Base-by-base conservation (phyloP, 2,329 filamentous ascomycete species). In the Ceratocystis papillata region DNA sequence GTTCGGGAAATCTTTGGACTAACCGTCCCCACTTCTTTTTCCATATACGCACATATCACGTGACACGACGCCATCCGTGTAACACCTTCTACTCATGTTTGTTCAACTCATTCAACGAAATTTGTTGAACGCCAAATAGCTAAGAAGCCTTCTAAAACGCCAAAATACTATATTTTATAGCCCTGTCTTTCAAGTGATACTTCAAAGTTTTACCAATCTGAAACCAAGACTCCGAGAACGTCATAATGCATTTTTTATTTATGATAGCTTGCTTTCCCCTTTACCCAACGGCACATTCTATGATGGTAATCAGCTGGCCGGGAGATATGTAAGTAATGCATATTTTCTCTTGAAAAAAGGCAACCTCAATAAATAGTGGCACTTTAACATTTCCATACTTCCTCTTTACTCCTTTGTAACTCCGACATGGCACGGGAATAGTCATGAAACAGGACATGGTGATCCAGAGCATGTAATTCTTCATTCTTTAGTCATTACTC, bases 1-100 rank as follows among this genome's bases (percentile, higher is more conserved):
- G 10, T 48, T 50, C 41, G 63, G 63, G 55, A 66, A 67, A 64
- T 62, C 48, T 63, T 10, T 59, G 20, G 41, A 37, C 17, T 5
- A n/a, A 15, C 41, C 8, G 15, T 46, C 50, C 12, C 62, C 37
- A 53, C 25, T 57, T 60, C 22, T 45, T 37, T 17, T 41, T 45
- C 25, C 60, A 60, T 65, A 41, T 22, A 60, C 25, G 60, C 46
- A 60, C 37, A 65, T 46, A 22, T 30, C 62, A 64, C 62, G 62
- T 64, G 62, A 64, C n/a, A 33, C n/a, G 15, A 48, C 25, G 20
- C 61, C 41, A 48, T 6, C 15, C 33, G 25, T 63, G 46, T 48
- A 63, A 63, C 61, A 28, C 10, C 37, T 12, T 15, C 37, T 8
- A 33, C 30, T 41, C 12, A 41, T 12, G 37, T 15, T 41, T 41